Conservation (phyloP, 2,329 filamentous ascomycete species). For the Venturiaceae sp. region DNA sequence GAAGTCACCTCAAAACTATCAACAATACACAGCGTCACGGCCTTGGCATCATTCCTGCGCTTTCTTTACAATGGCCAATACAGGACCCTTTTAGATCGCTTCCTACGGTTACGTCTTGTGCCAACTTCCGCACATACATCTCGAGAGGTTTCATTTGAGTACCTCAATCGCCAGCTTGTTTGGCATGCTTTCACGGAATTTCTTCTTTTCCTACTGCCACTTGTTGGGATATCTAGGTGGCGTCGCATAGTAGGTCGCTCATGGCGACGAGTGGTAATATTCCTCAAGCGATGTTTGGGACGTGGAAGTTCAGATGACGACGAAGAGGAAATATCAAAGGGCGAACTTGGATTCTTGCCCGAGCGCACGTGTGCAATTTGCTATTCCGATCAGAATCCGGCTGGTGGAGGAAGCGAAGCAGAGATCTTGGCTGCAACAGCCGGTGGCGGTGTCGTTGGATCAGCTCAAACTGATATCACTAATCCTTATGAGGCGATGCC, state of each 20-base stretch:
- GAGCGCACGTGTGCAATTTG: slow-evolving; percentile 95
- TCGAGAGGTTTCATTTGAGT: slow-evolving; percentile 93
- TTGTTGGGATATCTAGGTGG: slow-evolving; percentile 94
- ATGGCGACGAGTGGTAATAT: slow-evolving; percentile 54
- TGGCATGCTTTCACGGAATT: slow-evolving; percentile 99
- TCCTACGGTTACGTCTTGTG: slow-evolving; percentile 74
- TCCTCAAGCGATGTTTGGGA: slow-evolving; percentile 22
- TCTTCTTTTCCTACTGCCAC: slow-evolving; percentile 87
- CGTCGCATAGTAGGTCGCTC: slow-evolving; percentile 75
- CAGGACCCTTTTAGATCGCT: slow-evolving; percentile 77
- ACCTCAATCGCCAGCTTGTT: slow-evolving; percentile 91
- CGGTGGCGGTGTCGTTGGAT: slow-evolving; percentile 72
- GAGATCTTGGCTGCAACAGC: slow-evolving; percentile 62
- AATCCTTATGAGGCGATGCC: slow-evolving; percentile 90
- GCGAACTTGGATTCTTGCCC: slow-evolving; percentile 76
- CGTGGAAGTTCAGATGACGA: slow-evolving; percentile 32
- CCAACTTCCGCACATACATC: slow-evolving; percentile 77
- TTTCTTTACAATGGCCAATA: slow-evolving; percentile 90
- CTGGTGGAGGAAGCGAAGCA: slow-evolving; percentile 51
- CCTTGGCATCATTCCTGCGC: slow-evolving; percentile 76
- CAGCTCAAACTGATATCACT: slow-evolving; percentile 84
- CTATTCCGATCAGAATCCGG: slow-evolving; percentile 84
- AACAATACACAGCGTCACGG: slow-evolving; percentile 69
- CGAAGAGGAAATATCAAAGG: slow-evolving; percentile 40
- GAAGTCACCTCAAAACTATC: slow-evolving; percentile 59